Evolutionary conservation across 352 stramenopile species (phyloP).

Genomic region (Phytophthora meadii): DNA sequence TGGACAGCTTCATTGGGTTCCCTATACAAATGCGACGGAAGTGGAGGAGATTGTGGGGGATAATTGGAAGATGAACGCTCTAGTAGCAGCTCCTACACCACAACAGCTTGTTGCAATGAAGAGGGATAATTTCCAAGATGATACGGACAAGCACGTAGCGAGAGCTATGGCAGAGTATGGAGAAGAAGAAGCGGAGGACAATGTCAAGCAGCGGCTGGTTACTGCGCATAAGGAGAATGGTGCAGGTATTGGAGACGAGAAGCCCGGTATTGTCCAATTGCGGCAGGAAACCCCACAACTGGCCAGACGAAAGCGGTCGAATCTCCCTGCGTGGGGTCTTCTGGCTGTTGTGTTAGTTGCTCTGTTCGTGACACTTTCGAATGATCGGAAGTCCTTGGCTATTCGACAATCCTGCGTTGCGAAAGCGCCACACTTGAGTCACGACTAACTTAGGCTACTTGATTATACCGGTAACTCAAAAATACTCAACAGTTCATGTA

Average conservation of each 20-base stretch:
- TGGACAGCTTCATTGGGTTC: conserved; percentile 66
- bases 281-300: conserved; percentile 32
- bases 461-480: too few relatives aligned
- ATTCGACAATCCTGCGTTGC: conserved; percentile 45
- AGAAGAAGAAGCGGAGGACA: conserved; percentile 16
- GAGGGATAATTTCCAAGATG: conserved; percentile 3
- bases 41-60: conserved; percentile 55
- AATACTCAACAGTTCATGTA: too few relatives aligned
- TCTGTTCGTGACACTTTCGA: conserved; percentile 68
- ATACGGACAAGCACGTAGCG: neutral
- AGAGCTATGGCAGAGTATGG: conserved; percentile 26
- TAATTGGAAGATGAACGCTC: conserved; percentile 44
- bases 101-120: conserved; percentile 17
- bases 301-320: conserved; percentile 21
- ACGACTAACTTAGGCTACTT: conserved; percentile 6
- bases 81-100: conserved; percentile 7
- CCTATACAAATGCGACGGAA: conserved; percentile 48
- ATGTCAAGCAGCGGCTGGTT: conserved; percentile 9
- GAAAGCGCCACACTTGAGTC: conserved; percentile 18
- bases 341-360: conserved; percentile 43
- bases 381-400: conserved; percentile 53
- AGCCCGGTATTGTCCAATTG: conserved; percentile 27
- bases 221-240: conserved; percentile 43
- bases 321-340: conserved; percentile 49
- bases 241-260: conserved; percentile 35